Evolutionary conservation across 805 yeast species (phyloP).

Genomic region (Hanseniaspora guilliermondii): DNA sequence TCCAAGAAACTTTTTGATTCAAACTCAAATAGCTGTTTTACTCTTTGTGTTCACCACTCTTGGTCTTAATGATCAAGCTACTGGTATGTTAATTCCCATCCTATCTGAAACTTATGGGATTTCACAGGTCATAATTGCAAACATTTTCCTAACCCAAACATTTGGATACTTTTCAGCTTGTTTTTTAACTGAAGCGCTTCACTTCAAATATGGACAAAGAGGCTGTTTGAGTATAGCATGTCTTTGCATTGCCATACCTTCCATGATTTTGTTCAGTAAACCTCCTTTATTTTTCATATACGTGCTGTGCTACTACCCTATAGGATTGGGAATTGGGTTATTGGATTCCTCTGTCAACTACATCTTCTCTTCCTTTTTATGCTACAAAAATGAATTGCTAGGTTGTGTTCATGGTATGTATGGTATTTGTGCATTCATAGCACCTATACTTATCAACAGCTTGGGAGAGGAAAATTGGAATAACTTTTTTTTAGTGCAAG

Average conservation of each 20-base stretch:
- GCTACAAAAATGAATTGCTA: conserved; percentile 44
- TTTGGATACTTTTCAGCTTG: conserved; percentile 26
- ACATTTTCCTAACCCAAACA: conserved; percentile 24
- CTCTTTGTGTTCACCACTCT: conserved; percentile 20
- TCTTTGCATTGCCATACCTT: conserved; percentile 14
- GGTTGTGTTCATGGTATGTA: conserved; percentile 57
- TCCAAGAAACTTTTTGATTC: background rate
- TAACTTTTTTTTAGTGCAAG: conserved; percentile 25
- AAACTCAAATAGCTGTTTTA: background rate
- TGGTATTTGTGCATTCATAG: conserved; percentile 59
- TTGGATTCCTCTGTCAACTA: conserved; percentile 27
- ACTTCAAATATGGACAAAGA: conserved; percentile 21
- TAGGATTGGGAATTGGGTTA: conserved; percentile 28
- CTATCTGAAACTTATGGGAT: conserved; percentile 22
- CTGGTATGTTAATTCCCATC: conserved; percentile 27
- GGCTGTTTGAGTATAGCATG: conserved; percentile 24
- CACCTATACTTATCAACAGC: conserved; percentile 51
- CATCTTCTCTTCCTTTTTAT: conserved; percentile 24
- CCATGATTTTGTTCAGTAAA: conserved; percentile 16
- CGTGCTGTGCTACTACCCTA: conserved; percentile 22
- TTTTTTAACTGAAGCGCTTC: conserved; percentile 23
- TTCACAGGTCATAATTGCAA: conserved; percentile 22
- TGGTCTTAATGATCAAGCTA: conserved; percentile 27
- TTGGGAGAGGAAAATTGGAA: conserved; percentile 27
- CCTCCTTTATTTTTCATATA: conserved; percentile 22